Percentiles rank a stretch among this genome's conserved stretches.
These are phyloP conservation scores for Cornus florida DNA, from an alignment of 148 eudicot genomes.

Conservation along the genomic window DNA sequence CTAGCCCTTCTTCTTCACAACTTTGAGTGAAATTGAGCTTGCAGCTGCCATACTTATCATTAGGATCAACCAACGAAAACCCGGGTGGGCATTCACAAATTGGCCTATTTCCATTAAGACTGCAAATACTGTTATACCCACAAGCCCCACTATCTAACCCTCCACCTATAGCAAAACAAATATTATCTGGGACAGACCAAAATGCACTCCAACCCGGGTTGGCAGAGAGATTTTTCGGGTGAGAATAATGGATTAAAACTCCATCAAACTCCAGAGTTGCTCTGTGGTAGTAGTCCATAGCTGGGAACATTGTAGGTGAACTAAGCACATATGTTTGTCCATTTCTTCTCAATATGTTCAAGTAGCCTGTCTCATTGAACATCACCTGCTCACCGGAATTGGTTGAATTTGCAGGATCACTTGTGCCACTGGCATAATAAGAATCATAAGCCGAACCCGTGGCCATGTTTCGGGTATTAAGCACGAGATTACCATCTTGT, in stretches of 20 bases:
- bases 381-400: slow-evolving; percentile 20
- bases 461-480: no score
- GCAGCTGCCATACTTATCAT: slow-evolving; percentile 36
- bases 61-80: no score
- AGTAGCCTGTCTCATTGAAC: slow-evolving; percentile 29
- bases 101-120: slow-evolving; percentile 30
- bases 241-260: slow-evolving; percentile 40
- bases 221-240: slow-evolving; percentile 22
- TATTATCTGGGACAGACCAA: slow-evolving; percentile 38
- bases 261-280: slow-evolving; percentile 49
- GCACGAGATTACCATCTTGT: no score
- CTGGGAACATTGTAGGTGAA: not conserved
- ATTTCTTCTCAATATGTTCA: slow-evolving; percentile 30
- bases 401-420: slow-evolving; percentile 9
- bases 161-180: slow-evolving; percentile 22
- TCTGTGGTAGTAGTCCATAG: slow-evolving; percentile 35
- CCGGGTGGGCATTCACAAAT: no score
- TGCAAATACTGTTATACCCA: slow-evolving; percentile 61
- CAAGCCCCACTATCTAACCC: slow-evolving; percentile 41
- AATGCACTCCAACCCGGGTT: slow-evolving; percentile 25
- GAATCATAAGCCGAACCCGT: no score
- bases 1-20: slow-evolving; percentile 18
- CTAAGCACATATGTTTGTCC: slow-evolving; percentile 18
- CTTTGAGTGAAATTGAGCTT: slow-evolving; percentile 27
- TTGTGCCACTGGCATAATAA: no score